Base-by-base conservation (phyloP, 2,329 filamentous ascomycete genomes). In the Emmonsia crescens region DNA sequence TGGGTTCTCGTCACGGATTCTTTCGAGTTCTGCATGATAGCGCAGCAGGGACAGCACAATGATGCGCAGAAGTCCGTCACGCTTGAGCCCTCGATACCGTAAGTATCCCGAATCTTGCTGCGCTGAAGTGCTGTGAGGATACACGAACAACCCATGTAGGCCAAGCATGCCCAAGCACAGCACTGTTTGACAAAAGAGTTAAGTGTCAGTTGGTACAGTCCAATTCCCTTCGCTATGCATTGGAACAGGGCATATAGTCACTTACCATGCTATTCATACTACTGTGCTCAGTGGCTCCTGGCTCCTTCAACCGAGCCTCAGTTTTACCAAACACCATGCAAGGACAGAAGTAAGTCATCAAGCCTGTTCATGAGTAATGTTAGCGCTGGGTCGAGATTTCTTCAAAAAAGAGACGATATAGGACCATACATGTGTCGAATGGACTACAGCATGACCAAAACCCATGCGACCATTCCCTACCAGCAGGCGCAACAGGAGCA, bases 1-100 rank as follows among this genome's bases (percentile, higher is more conserved):
- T 62, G 62, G 4, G 64, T 63, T 61, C 70, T 66, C 8, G 56
- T 61, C 21, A 68, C 66, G 14, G 69, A 77, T 68, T 85, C 83
- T 66, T 83, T 82, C 68, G 85, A 82, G 61, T 84, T 78, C 74
- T 86, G 83, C 64, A 84, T 76, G 62, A 84, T 71, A 5, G 77
- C 75, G 67, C 83, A 85, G 76, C 82, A 84, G 42, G 75, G 69
- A 69, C 83, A 85, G 74, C 78, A 85, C 70, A 74, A 83, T 16
- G 78, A 73, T n/a, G 73, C 70, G 66, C 79, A 80, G 72, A 77
- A 85, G 69, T 85, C 83, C 40, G 71, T 71, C 62, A 70, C 70
- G 44, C 75, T 75, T 56, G 73, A 75, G 42, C 83, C 82, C 54
- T 80, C 70, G 67, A 85, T 83, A 65, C 76, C 76, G 72, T 81